These are phyloP conservation scores for Ophiostoma sp. DNA, from an alignment of 2,329 filamentous ascomycete species.

Conservation along the genomic window DNA sequence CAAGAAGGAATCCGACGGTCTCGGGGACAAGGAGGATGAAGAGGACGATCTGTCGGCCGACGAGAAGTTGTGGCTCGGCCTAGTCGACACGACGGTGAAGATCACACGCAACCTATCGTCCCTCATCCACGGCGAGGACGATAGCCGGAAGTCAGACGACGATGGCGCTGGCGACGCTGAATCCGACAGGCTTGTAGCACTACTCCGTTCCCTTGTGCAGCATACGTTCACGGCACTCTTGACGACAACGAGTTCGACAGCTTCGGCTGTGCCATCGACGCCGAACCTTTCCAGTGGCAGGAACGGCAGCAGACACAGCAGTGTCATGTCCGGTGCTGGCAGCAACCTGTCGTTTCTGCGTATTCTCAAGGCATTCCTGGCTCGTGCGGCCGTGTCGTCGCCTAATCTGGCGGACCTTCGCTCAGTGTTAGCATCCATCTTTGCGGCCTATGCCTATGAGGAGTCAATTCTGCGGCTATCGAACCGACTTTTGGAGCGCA, in stretches of 20 bases:
- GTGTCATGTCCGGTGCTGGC: slow-evolving; percentile 28
- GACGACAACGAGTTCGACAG: slow-evolving; percentile 37
- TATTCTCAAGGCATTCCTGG: slow-evolving; percentile 82
- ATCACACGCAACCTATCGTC: slow-evolving; percentile 61
- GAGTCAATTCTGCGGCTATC: slow-evolving; percentile 81
- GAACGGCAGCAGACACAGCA: slow-evolving; percentile 32
- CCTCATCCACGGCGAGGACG: slow-evolving; percentile 38
- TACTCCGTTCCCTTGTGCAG: slow-evolving; percentile 76
- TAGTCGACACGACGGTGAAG: slow-evolving; percentile 57
- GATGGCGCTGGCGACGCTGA: slow-evolving; percentile 35
- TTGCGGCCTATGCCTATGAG: slow-evolving; percentile 93
- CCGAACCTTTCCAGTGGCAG: slow-evolving; percentile 2
- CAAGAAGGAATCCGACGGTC: slow-evolving; percentile 38
- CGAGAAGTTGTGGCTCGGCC: slow-evolving; percentile 55
- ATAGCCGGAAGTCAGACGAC: not conserved
- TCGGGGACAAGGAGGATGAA: slow-evolving; percentile 43
- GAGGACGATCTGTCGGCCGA: slow-evolving; percentile 46
- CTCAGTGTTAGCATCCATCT: slow-evolving; percentile 79
- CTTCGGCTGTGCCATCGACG: not conserved
- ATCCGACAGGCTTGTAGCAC: slow-evolving; percentile 56
- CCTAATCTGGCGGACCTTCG: slow-evolving; percentile 84
- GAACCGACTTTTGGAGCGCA: slow-evolving; percentile 79
- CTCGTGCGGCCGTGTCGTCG: slow-evolving; percentile 71
- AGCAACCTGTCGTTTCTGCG: slow-evolving; percentile 77
- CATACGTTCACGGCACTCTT: slow-evolving; percentile 85